phyloP scores from a whole-genome alignment of 1,284 basidiomycete species.

The Butyriboletus appendiculatus region DNA sequence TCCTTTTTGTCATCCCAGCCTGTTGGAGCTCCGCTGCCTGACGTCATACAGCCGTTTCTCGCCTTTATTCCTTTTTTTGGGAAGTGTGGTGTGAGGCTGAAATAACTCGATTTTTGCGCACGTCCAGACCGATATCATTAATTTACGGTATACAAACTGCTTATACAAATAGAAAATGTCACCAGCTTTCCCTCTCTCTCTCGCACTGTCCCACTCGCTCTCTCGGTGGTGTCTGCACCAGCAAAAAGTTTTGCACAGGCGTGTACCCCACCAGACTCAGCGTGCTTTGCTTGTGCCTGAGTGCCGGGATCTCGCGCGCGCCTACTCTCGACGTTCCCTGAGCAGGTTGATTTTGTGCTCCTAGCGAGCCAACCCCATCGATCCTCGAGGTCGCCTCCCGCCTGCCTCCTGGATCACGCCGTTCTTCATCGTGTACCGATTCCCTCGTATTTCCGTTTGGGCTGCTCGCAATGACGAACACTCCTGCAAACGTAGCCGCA shows the following conservation, averaged over 20 bases:
- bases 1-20: slow-evolving; percentile 35
- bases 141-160: too few relatives aligned
- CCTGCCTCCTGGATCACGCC: slow-evolving; percentile 33
- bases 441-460: slow-evolving; percentile 30
- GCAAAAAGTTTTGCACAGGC: slow-evolving; percentile 67
- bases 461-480: slow-evolving; percentile 78
- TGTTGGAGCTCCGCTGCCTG: slow-evolving; percentile 37
- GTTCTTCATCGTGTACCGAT: slow-evolving; percentile 24
- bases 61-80: slow-evolving; percentile 8
- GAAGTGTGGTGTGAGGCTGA: neutral
- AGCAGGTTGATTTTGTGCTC: slow-evolving; percentile 43
- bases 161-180: neutral
- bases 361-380: slow-evolving; percentile 35
- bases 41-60: slow-evolving; percentile 29
- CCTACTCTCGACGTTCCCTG: slow-evolving; percentile 46
- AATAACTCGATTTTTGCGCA: neutral
- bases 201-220: slow-evolving; percentile 38
- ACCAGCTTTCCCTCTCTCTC: slow-evolving; percentile 10
- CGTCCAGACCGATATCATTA: neutral
- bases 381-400: slow-evolving; percentile 33
- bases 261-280: slow-evolving; percentile 68
- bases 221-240: slow-evolving; percentile 64
- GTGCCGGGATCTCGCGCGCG: slow-evolving; percentile 42
- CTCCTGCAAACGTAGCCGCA: slow-evolving; percentile 81
- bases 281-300: slow-evolving; percentile 54